Percentiles rank a stretch among this genome's conserved stretches.
These are phyloP conservation scores for Colletotrichum aenigma DNA, from an alignment of 2,329 filamentous ascomycete species.

Conservation along the genomic window DNA sequence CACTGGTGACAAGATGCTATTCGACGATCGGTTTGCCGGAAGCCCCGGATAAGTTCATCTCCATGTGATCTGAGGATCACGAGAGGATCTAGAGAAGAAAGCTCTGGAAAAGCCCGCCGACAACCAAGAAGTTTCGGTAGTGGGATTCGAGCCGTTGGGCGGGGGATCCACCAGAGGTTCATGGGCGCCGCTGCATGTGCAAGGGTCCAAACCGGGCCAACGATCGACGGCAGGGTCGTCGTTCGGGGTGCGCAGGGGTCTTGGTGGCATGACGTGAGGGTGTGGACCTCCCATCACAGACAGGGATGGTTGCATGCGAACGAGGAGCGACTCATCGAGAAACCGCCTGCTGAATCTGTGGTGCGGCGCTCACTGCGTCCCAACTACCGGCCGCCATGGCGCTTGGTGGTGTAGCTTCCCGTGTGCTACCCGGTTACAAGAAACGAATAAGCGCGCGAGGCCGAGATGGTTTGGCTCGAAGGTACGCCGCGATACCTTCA, in stretches of 20 bases:
- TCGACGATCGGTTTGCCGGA: background rate
- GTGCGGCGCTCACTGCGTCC: background rate
- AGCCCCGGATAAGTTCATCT: background rate
- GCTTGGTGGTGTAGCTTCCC: background rate
- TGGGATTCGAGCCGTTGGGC: background rate
- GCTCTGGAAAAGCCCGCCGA: background rate
- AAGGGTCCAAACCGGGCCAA: background rate
- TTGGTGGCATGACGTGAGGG: background rate
- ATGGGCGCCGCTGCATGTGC: background rate
- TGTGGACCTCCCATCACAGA: background rate
- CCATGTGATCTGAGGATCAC: slow-evolving; percentile 5
- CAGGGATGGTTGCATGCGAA: background rate
- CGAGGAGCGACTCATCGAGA: background rate
- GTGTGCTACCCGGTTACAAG: background rate
- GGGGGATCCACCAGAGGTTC: slow-evolving; percentile 2
- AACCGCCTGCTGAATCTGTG: background rate
- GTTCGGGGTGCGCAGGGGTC: background rate
- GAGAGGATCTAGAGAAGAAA: background rate
- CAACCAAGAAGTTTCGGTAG: background rate
- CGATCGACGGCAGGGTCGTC: slow-evolving; percentile 11
- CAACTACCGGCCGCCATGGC: background rate
- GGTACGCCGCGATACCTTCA: background rate
- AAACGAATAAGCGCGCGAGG: background rate
- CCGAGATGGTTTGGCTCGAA: background rate
- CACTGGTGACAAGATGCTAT: background rate